A percentile compares a stretch with the other conserved stretches of the same genome.
Conservation (phyloP, 2,329 filamentous ascomycete genomes). For the Thielaviopsis ethacetica region DNA sequence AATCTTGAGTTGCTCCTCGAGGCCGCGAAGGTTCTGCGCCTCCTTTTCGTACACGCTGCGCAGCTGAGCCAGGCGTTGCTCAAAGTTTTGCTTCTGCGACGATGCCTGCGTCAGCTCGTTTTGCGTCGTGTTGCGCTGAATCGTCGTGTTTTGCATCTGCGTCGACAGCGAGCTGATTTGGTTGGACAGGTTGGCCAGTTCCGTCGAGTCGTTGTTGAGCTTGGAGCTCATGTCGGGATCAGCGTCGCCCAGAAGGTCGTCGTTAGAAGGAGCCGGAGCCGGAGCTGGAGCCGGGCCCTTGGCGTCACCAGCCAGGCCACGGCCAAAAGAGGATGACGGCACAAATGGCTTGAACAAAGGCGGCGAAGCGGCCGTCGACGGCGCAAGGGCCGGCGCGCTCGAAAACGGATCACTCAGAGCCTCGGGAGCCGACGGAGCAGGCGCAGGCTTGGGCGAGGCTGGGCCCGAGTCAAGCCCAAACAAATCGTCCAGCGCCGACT, state of each 20-base stretch:
- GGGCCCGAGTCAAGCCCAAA: slow-evolving; percentile 61
- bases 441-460: slow-evolving; percentile 35
- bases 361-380: slow-evolving; percentile 35
- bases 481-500: slow-evolving; percentile 80
- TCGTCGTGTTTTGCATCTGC: slow-evolving; percentile 87
- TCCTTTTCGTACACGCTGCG: slow-evolving; percentile 86
- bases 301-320: slow-evolving; percentile 50
- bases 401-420: slow-evolving; percentile 36
- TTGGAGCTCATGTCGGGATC: slow-evolving; percentile 81
- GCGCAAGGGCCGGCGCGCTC: slow-evolving; percentile 38
- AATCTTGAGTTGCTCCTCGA: slow-evolving; percentile 67
- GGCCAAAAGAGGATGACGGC: slow-evolving; percentile 83
- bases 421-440: slow-evolving; percentile 61
- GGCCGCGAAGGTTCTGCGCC: slow-evolving; percentile 63
- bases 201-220: slow-evolving; percentile 73
- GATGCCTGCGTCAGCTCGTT: slow-evolving; percentile 67
- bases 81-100: slow-evolving; percentile 84
- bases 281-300: slow-evolving; percentile 45
- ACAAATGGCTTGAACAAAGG: slow-evolving; percentile 74
- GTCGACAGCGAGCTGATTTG: slow-evolving; percentile 81
- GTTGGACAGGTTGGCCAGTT: slow-evolving; percentile 89
- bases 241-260: slow-evolving; percentile 81
- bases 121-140: slow-evolving; percentile 62
- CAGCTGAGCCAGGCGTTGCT: slow-evolving; percentile 72
- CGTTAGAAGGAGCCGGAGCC: slow-evolving; percentile 33